A percentile compares a stretch with the other conserved stretches of the same genome.
Evolutionary conservation across 31 red algal genomes (phyloP).

Genomic region (Bonnemaisonia californica): DNA sequence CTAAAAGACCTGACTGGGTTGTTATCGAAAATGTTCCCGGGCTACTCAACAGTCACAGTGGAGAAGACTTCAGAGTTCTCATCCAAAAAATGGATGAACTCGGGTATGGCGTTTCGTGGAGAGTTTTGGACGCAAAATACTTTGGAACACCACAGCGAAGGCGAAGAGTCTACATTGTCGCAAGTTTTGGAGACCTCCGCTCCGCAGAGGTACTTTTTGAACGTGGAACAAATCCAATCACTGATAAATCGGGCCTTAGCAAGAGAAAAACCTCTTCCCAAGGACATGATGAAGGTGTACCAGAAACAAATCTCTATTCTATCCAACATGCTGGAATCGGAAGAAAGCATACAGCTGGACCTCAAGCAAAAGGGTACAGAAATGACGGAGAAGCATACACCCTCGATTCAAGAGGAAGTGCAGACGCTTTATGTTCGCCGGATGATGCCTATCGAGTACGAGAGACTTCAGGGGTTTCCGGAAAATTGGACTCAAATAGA

Average conservation of each 20-base stretch:
- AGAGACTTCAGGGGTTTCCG: constrained; percentile 9
- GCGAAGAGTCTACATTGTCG: constrained; percentile 15
- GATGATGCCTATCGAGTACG: background rate
- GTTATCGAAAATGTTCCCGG: constrained; percentile 12
- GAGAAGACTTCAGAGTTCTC: background rate
- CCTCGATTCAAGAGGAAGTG: background rate
- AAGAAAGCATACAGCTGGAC: background rate
- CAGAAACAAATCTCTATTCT: background rate
- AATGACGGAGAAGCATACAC: background rate
- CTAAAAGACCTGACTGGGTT: constrained; percentile 1
- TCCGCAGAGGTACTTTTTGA: constrained; percentile 15
- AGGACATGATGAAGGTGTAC: background rate
- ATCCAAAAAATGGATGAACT: background rate
- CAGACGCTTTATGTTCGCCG: constrained; percentile 13
- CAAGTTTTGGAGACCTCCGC: constrained; percentile 1
- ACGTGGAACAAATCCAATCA: background rate
- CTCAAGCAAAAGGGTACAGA: background rate
- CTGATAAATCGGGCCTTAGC: background rate
- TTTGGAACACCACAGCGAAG: constrained; percentile 11
- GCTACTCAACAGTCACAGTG: background rate
- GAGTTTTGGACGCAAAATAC: constrained; percentile 1
- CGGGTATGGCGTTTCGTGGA: constrained; percentile 4
- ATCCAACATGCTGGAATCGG: too few relatives aligned
- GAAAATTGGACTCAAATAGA: constrained; percentile 5
- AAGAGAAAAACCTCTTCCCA: constrained; percentile 3